Conservation (phyloP, 495 filamentous ascomycete species). For the Corynascus novoguineensis region DNA sequence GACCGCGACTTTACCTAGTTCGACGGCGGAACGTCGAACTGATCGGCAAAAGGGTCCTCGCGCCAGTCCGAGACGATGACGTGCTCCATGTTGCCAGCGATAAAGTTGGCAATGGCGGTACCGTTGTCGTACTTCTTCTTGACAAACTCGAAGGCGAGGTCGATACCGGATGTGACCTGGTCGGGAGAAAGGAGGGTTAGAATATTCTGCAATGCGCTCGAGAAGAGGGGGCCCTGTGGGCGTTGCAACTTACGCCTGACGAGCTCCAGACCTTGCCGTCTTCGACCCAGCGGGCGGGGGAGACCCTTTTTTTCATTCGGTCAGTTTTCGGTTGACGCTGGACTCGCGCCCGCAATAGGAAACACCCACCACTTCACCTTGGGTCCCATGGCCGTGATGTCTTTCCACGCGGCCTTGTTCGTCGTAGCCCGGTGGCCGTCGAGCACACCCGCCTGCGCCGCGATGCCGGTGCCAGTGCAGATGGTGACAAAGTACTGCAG, state of each 20-base stretch:
- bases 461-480: slow-evolving; percentile 46
- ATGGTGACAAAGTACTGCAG: slow-evolving; percentile 49
- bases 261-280: slow-evolving; percentile 30
- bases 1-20: no score
- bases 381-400: slow-evolving; percentile 16
- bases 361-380: slow-evolving; percentile 23
- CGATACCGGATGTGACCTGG: slow-evolving; percentile 20
- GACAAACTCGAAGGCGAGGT: slow-evolving; percentile 21
- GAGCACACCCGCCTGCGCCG: slow-evolving; percentile 45
- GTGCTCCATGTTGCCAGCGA: slow-evolving; percentile 13
- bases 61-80: slow-evolving; percentile 13
- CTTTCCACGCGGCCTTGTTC: slow-evolving; percentile 54
- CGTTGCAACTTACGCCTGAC: slow-evolving; percentile 17
- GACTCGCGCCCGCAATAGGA: no score
- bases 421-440: slow-evolving; percentile 49
- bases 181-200: neutral
- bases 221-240: neutral
- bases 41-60: slow-evolving; percentile 14
- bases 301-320: slow-evolving; percentile 11
- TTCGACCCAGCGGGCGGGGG: slow-evolving; percentile 25
- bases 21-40: slow-evolving; percentile 8
- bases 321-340: neutral
- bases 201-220: neutral
- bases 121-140: slow-evolving; percentile 21
- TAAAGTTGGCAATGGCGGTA: slow-evolving; percentile 6